phyloP scores from a whole-genome alignment of 768 basidiomycete genomes.

The Melanogaster broomeanus region DNA sequence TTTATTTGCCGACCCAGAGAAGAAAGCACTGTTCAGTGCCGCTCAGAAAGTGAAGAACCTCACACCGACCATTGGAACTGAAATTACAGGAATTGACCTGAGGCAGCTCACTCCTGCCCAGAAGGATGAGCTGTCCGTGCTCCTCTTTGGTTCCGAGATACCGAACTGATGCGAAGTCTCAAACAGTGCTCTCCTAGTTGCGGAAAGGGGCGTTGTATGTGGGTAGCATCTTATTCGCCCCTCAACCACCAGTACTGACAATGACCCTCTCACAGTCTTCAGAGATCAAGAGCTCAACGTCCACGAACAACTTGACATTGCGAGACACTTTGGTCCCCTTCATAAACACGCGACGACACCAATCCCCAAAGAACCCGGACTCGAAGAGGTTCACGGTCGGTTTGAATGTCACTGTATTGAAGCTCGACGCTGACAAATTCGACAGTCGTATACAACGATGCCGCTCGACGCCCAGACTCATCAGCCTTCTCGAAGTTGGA shows the following conservation, averaged over 20 bases:
- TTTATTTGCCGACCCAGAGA: constrained; percentile 66
- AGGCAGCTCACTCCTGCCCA: constrained; percentile 64
- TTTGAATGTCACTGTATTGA: constrained; percentile 1
- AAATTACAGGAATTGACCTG: constrained; percentile 72
- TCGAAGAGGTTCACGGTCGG: constrained; percentile 76
- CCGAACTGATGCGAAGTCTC: constrained; percentile 8
- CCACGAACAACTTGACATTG: constrained; percentile 70
- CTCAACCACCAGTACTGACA: background rate
- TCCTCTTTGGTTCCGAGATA: background rate
- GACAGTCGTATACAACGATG: constrained; percentile 71
- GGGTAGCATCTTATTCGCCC: constrained; percentile 19
- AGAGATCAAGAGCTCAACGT: constrained; percentile 72
- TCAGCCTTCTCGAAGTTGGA: constrained; percentile 71
- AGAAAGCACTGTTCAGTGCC: constrained; percentile 62
- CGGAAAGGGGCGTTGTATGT: constrained; percentile 80
- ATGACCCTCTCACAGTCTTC: constrained; percentile 60
- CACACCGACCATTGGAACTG: constrained; percentile 75
- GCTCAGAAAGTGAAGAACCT: constrained; percentile 68
- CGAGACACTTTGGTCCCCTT: constrained; percentile 69
- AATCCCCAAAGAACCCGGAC: constrained; percentile 65
- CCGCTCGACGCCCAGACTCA: constrained; percentile 60
- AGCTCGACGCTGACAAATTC: constrained; percentile 6
- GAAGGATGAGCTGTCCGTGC: constrained; percentile 75
- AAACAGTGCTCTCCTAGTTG: constrained; percentile 68
- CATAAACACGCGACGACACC: constrained; percentile 86